phyloP scores from a whole-genome alignment of 768 basidiomycete species.

The Leucocoprinus sp. region DNA sequence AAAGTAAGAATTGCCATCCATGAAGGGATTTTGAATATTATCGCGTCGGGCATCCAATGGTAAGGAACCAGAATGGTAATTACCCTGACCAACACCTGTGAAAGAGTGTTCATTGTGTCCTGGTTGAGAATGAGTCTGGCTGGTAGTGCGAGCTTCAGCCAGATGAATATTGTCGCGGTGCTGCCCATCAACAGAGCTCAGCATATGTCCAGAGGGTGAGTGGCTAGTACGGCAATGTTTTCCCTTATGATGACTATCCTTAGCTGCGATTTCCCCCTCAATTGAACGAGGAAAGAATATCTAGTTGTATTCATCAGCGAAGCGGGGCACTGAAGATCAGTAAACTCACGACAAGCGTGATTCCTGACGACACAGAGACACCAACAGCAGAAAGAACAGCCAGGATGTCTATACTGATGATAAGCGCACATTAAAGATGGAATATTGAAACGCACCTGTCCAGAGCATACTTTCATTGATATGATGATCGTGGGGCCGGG shows the following conservation, averaged over 20 bases:
- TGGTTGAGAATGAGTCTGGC: neutral
- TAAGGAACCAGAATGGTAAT: constrained; percentile 28
- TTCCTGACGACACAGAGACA: constrained; percentile 55
- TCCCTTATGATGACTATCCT: constrained; percentile 36
- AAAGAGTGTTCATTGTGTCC: constrained; percentile 10
- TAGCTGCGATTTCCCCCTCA: constrained; percentile 50
- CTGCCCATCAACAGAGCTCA: constrained; percentile 13
- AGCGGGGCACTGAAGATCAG: neutral
- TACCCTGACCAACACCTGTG: constrained; percentile 13
- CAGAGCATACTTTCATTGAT: constrained; percentile 55
- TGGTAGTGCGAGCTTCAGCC: neutral
- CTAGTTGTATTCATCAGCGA: constrained; percentile 24
- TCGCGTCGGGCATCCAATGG: constrained; percentile 21
- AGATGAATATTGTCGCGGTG: constrained; percentile 13
- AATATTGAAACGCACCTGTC: constrained; percentile 31
- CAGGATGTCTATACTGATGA: constrained; percentile 43
- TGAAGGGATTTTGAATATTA: constrained; percentile 16
- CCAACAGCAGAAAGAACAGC: constrained; percentile 52
- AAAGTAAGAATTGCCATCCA: constrained; percentile 4
- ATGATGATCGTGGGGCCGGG: constrained; percentile 43
- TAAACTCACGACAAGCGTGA: constrained; percentile 61
- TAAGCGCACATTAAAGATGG: neutral
- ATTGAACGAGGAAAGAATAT: constrained; percentile 82
- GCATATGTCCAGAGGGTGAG: constrained; percentile 17
- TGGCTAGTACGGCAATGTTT: constrained; percentile 27